phyloP scores from a whole-genome alignment of 2,329 filamentous ascomycete genomes.

The Trichoderma simmonsii region DNA sequence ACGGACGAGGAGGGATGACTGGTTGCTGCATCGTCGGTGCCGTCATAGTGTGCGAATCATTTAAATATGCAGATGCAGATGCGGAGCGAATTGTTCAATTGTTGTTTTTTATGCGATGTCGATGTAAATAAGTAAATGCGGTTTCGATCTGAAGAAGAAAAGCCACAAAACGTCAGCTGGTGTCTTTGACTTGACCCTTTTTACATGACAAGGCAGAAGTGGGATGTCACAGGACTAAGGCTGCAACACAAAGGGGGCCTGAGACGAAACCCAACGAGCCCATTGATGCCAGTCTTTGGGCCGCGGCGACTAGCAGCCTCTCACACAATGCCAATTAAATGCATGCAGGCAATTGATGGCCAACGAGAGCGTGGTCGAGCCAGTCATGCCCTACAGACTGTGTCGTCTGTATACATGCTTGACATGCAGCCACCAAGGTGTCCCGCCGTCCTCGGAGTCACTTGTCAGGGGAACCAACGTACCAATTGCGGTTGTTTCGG shows the following conservation, averaged over 20 bases:
- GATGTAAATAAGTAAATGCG: not conserved
- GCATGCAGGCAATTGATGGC: not conserved
- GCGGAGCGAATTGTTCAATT: not conserved
- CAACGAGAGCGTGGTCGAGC: not conserved
- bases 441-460: not conserved
- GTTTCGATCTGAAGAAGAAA: not conserved
- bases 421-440: not conserved
- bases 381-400: not conserved
- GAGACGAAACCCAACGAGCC: not conserved
- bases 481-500: slow-evolving; percentile 12
- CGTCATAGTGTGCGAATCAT: slow-evolving; percentile 40
- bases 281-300: not conserved
- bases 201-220: not conserved
- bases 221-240: slow-evolving; percentile 15
- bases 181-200: not conserved
- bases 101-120: not conserved
- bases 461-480: not conserved
- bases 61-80: not conserved
- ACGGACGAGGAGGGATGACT: slow-evolving; percentile 56
- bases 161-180: not conserved
- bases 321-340: not conserved
- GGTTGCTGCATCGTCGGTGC: slow-evolving; percentile 50
- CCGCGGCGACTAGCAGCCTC: not conserved
- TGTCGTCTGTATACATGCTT: not conserved
- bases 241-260: slow-evolving; percentile 12